Percentiles rank a stretch among this genome's conserved stretches.
Evolutionary conservation across 108 stramenopile genomes (phyloP).

Genomic region (Pseudonitzschia delicatissima): DNA sequence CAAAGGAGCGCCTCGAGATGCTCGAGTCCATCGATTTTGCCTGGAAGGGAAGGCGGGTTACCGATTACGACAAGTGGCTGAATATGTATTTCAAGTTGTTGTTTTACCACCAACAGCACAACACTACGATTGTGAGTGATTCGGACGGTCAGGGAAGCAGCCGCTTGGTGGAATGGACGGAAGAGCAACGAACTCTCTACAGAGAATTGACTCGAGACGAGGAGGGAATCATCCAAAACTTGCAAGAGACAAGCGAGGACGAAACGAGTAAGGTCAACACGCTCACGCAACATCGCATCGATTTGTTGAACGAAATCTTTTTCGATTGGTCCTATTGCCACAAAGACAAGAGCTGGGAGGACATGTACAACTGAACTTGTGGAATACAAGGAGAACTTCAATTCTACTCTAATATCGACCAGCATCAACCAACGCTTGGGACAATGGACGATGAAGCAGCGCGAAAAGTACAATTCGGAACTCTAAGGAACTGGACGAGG

Average conservation of each 20-base stretch:
- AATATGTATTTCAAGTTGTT: slow-evolving; percentile 9
- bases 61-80: slow-evolving; percentile 8
- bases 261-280: neutral
- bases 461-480: neutral
- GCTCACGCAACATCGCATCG: slow-evolving; percentile 2
- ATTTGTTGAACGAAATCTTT: slow-evolving; percentile 6
- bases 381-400: slow-evolving; percentile 2
- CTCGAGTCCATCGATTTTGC: slow-evolving; percentile 48
- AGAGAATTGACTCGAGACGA: neutral
- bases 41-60: slow-evolving; percentile 24
- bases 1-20: slow-evolving; percentile 39
- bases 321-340: slow-evolving; percentile 9
- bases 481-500: neutral
- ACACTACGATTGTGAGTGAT: neutral
- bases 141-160: neutral
- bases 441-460: slow-evolving; percentile 2
- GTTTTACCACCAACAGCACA: neutral
- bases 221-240: too few relatives aligned
- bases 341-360: slow-evolving; percentile 7
- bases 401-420: slow-evolving; percentile 1
- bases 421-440: neutral
- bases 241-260: neutral
- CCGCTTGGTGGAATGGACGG: slow-evolving; percentile 1
- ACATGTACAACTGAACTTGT: slow-evolving; percentile 5
- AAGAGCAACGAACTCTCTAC: neutral